Evolutionary conservation across 192 early-diverging fungal genomes (phyloP).

Genomic region (Coemansia sp.): DNA sequence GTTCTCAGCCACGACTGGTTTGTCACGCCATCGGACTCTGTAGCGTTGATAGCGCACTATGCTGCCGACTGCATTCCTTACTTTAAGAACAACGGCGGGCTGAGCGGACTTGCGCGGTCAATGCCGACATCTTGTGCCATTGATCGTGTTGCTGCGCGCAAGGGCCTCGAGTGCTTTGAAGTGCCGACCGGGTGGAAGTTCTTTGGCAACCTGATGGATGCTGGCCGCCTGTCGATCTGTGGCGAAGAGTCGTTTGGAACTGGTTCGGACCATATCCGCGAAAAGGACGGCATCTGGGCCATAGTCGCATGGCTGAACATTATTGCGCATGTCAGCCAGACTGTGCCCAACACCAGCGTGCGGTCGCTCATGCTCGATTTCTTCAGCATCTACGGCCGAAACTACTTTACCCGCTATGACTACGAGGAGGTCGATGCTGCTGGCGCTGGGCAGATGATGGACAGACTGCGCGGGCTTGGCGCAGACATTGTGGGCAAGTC

Average conservation of each 20-base stretch:
- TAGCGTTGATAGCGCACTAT: constrained; percentile 93
- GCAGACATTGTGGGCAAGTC: constrained; percentile 61
- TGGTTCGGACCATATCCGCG: constrained; percentile 97
- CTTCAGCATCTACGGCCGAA: constrained; percentile 84
- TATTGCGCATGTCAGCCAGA: constrained; percentile 70
- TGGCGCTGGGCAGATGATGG: constrained; percentile 76
- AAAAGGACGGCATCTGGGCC: constrained; percentile 99
- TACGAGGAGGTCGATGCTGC: constrained; percentile 92
- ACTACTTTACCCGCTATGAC: constrained; percentile 96
- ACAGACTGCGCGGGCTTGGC: constrained; percentile 60
- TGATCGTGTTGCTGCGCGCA: constrained; percentile 83
- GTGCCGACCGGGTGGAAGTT: constrained; percentile 96
- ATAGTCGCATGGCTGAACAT: constrained; percentile 96
- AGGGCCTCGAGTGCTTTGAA: constrained; percentile 77
- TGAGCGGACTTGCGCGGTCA: constrained; percentile 85
- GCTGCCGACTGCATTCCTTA: constrained; percentile 86
- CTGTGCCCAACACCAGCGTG: constrained; percentile 56
- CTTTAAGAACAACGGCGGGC: constrained; percentile 71
- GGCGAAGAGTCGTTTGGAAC: constrained; percentile 99
- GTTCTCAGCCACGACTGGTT: constrained; percentile 93
- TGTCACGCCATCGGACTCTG: constrained; percentile 95
- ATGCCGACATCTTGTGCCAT: constrained; percentile 97
- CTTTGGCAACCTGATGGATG: constrained; percentile 99
- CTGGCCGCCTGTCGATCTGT: constrained; percentile 87
- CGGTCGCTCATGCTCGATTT: constrained; percentile 80